These are phyloP conservation scores for Uronychia setigera DNA, from an alignment of 73 alveolate genomes.

Conservation along the genomic window DNA sequence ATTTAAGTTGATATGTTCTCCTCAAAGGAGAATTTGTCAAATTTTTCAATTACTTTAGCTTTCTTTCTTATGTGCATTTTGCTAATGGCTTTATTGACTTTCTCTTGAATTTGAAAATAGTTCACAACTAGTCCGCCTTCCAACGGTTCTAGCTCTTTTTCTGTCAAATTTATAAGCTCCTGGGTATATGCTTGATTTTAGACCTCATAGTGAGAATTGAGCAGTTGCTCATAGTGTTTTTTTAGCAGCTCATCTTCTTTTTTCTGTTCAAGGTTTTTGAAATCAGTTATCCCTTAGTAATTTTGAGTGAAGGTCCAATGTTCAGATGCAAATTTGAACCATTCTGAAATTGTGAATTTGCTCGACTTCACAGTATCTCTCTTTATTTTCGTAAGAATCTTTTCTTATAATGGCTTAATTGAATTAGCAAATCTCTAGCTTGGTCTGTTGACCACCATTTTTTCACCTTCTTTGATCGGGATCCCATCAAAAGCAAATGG, in stretches of 20 bases:
- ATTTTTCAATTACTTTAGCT: not conserved
- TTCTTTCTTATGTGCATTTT: not conserved
- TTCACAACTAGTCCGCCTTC: not conserved
- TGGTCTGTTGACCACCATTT: constrained; percentile 22
- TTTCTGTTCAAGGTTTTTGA: not conserved
- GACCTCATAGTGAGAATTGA: not conserved
- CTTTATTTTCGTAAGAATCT: not conserved
- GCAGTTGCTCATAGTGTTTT: not conserved
- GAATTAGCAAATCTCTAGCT: not conserved
- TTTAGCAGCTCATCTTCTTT: constrained; percentile 4
- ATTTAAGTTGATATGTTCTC: not conserved
- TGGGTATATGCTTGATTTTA: not conserved
- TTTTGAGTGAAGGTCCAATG: constrained; percentile 14
- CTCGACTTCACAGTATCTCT: not conserved
- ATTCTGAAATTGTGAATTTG: constrained; percentile 2
- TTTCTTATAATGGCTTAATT: constrained; percentile 3
- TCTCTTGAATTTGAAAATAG: not conserved
- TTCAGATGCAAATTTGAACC: constrained; percentile 21
- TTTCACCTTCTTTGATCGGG: not conserved
- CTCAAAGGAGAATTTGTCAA: not conserved
- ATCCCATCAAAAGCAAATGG: not conserved
- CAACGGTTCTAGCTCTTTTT: not conserved
- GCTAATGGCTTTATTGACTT: not conserved
- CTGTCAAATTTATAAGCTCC: not conserved
- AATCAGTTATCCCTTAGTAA: not conserved